Conservation (phyloP, 805 yeast genomes). For the Saccharomycopsis sp. region DNA sequence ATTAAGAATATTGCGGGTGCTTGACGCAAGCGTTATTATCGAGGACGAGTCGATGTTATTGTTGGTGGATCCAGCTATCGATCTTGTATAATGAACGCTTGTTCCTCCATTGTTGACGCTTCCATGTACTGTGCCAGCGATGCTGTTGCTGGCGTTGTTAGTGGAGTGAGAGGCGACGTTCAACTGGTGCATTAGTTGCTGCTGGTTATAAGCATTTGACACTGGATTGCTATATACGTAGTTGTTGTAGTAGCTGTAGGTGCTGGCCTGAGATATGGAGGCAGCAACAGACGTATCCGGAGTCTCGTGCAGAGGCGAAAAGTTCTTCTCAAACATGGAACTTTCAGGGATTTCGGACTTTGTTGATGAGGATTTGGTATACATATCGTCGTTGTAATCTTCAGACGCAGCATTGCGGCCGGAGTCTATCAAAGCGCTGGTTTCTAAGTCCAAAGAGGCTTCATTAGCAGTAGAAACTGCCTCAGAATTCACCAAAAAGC, state of each 20-base stretch:
- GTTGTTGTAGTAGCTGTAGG: conserved; percentile 1
- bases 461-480: neutral
- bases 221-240: conserved; percentile 6
- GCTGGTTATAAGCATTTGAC: neutral
- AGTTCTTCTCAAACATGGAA: neutral
- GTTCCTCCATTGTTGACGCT: conserved; percentile 1
- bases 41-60: conserved; percentile 19
- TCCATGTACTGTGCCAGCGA: conserved; percentile 7
- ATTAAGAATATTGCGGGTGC: conserved; percentile 17
- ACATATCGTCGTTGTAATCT: neutral
- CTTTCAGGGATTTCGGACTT: neutral
- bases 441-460: no score
- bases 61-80: conserved; percentile 11
- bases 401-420: neutral
- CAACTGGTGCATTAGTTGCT: neutral
- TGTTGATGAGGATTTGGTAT: neutral
- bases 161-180: neutral
- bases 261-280: conserved; percentile 9
- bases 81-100: conserved; percentile 7
- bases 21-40: conserved; percentile 19
- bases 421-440: neutral
- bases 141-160: conserved; percentile 11
- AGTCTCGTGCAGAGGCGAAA: conserved; percentile 7
- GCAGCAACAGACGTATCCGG: conserved; percentile 18
- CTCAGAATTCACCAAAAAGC: neutral